These are phyloP conservation scores for Schizophyllum commune DNA, from an alignment of 1,284 basidiomycete species.

Conservation along the genomic window DNA sequence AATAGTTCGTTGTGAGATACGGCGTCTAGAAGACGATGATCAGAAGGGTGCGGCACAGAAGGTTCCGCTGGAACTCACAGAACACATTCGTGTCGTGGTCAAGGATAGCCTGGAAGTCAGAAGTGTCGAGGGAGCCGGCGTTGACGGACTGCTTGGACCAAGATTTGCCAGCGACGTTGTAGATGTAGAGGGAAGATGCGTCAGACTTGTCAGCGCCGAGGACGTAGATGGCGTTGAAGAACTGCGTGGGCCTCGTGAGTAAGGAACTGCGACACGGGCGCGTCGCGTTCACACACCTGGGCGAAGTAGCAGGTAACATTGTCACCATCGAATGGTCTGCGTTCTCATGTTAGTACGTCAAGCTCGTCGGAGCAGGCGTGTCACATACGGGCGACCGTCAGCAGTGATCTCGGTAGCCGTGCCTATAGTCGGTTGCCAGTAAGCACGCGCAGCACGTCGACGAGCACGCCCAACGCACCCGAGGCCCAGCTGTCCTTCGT, in stretches of 20 bases:
- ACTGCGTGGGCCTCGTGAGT: slow-evolving; percentile 29
- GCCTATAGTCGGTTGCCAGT: slow-evolving; percentile 25
- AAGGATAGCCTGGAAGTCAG: slow-evolving; percentile 56
- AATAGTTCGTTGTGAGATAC: slow-evolving; percentile 54
- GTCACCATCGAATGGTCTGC: slow-evolving; percentile 58
- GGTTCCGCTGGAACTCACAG: slow-evolving; percentile 34
- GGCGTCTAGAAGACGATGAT: slow-evolving; percentile 38
- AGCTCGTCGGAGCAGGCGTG: not conserved
- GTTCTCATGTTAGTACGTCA: slow-evolving; percentile 3
- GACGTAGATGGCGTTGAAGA: slow-evolving; percentile 73
- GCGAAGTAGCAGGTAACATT: slow-evolving; percentile 70
- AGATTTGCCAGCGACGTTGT: slow-evolving; percentile 50
- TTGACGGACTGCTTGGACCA: slow-evolving; percentile 58
- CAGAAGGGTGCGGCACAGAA: slow-evolving; percentile 11
- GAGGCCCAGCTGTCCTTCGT: slow-evolving; percentile 55
- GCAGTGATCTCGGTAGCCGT: slow-evolving; percentile 58
- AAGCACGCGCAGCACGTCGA: not conserved
- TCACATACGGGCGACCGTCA: slow-evolving; percentile 58
- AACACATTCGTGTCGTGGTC: slow-evolving; percentile 89
- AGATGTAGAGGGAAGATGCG: slow-evolving; percentile 60
- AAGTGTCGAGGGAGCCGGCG: slow-evolving; percentile 45
- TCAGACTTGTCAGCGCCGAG: slow-evolving; percentile 65
- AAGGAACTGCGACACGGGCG: not conserved
- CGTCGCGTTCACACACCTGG: slow-evolving; percentile 32
- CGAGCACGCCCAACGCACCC: slow-evolving; percentile 29